Base-by-base conservation (phyloP, 768 basidiomycete genomes). In the Amanita subjunquillea region DNA sequence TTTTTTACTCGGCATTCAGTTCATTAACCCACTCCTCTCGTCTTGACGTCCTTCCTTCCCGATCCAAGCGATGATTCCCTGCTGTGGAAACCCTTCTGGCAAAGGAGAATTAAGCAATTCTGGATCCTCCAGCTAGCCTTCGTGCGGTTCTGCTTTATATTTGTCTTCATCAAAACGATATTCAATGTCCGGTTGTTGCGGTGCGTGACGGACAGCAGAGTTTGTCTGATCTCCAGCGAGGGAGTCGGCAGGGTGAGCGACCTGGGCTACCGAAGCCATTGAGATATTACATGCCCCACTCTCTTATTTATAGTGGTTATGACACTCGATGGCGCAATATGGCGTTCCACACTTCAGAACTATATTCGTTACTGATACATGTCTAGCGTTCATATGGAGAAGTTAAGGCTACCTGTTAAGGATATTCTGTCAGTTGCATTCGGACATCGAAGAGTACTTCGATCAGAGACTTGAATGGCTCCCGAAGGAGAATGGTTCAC, bases 381-480 rank as follows among this genome's bases (percentile, higher is more conserved):
- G 27, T 25, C 27, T 27, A 27, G 25, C 4, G 25, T 25, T 25
- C 25, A 25, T 25, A 4, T 25, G 25, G 25, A 25, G 25, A 25
- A 25, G 25, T 4, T 25, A 17, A 17, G 25, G 30, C 9, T 30
- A 30, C 30, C 32, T 32, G 32, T 32, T 32, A 32, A 32, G 32
- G 32, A 32, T 32, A 32, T 32, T 12, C 9, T 32, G 32, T 32
- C 32, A 32, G 32, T 9, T 32, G 9, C 32, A 10, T 6, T 32
- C 32, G 32, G 32, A 32, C 10, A 32, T 32, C 5, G 10, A 10
- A 30, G 29, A 8, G 3, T 9, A 8, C 4, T 32, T 12, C 32
- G 10, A 4, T 85, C 83, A 84, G 83, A 78, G 82, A 85, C 83
- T 85, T 85, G 83, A 85, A 85, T 85, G 81, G 80, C 75, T 83